Conservation (phyloP, 306 rosid genomes). For the Vigna hirtella region DNA sequence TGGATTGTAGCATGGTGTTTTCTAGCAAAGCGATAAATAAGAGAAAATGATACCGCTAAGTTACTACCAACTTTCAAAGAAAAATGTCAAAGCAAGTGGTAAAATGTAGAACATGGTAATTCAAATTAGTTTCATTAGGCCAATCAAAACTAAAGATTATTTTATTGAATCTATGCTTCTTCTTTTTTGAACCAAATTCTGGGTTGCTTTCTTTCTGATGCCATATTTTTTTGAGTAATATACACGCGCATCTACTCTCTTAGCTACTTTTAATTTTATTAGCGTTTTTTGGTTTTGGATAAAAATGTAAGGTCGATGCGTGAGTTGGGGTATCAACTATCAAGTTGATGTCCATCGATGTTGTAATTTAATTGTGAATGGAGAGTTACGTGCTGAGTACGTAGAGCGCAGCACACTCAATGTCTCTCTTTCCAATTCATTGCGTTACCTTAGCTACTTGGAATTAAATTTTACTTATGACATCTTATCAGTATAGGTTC, state of each 20-base stretch:
- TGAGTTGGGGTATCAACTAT: not conserved
- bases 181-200: too few species aligned
- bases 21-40: not conserved
- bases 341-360: not conserved
- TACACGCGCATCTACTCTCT: too few species aligned
- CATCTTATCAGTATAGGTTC: not conserved
- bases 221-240: too few species aligned
- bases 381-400: not conserved
- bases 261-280: not conserved
- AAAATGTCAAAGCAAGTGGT: slow-evolving; percentile 5
- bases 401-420: not conserved
- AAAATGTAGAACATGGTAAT: not conserved
- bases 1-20: not conserved
- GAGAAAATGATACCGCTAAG: not conserved
- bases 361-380: not conserved
- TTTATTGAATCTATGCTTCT: too few species aligned
- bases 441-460: not conserved
- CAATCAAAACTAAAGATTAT: not conserved
- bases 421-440: not conserved
- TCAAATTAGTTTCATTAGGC: not conserved
- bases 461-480: not conserved
- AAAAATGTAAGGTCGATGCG: not conserved
- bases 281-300: not conserved
- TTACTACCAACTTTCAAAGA: slow-evolving; percentile 1
- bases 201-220: too few species aligned